Conservation (phyloP, 73 alveolate species). For the Vitrella brassicaformis region DNA sequence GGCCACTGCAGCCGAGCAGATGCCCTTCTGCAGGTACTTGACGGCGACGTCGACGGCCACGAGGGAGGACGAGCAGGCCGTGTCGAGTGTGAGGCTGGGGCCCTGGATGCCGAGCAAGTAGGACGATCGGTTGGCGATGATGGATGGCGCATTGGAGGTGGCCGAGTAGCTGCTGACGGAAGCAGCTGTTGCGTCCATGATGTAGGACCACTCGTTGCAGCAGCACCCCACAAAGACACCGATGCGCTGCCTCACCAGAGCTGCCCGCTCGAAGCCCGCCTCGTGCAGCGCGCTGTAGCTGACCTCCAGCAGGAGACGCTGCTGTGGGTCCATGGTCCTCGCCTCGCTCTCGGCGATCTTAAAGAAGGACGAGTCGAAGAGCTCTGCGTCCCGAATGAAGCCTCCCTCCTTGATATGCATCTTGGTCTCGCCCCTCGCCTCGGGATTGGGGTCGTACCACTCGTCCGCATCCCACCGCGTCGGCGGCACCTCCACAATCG, state of each 20-base stretch:
- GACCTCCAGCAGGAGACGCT: constrained; percentile 11
- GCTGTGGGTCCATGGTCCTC: constrained; percentile 41
- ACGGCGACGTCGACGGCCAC: not conserved
- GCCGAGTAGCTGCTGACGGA: too few relatives aligned
- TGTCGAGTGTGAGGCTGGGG: not conserved
- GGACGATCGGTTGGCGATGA: not conserved
- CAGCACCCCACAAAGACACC: not conserved
- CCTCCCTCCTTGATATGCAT: constrained; percentile 4
- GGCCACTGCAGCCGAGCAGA: not conserved
- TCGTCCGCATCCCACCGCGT: constrained; percentile 33
- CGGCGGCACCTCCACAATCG: constrained; percentile 24
- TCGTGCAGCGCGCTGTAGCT: not conserved
- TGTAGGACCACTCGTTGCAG: not conserved
- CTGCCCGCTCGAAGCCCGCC: not conserved
- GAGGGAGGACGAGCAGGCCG: not conserved
- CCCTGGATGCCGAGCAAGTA: not conserved
- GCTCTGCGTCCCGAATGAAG: constrained; percentile 7
- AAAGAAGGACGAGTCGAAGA: constrained; percentile 22
- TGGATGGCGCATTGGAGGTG: not conserved
- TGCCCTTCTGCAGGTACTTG: not conserved
- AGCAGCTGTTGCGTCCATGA: too few relatives aligned
- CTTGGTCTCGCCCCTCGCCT: constrained; percentile 36
- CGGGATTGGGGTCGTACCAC: constrained; percentile 28
- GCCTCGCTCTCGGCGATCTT: constrained; percentile 25
- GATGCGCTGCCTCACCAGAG: not conserved